These are phyloP conservation scores for Coemansia sp. DNA, from an alignment of 192 early-diverging fungal genomes.

Conservation along the genomic window DNA sequence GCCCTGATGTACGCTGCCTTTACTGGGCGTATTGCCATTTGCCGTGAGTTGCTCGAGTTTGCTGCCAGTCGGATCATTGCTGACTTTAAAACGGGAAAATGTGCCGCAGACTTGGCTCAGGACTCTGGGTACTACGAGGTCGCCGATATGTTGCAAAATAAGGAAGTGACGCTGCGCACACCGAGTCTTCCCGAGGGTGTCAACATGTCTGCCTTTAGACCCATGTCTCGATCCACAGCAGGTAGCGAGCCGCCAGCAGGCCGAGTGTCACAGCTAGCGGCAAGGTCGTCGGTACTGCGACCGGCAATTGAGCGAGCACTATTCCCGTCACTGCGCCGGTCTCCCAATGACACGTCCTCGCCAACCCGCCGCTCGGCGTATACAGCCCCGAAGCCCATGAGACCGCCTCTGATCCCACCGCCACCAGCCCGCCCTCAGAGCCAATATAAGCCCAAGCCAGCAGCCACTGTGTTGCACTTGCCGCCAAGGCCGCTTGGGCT, in stretches of 20 bases:
- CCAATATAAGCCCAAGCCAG: neutral
- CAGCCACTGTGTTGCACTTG: neutral
- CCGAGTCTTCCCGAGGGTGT: constrained; percentile 36
- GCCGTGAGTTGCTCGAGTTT: constrained; percentile 45
- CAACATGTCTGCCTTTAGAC: constrained; percentile 19
- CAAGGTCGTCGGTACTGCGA: neutral
- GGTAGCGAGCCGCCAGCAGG: neutral
- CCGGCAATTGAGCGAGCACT: constrained; percentile 22
- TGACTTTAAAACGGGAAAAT: constrained; percentile 11
- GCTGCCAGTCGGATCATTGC: constrained; percentile 6
- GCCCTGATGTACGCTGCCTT: constrained; percentile 53
- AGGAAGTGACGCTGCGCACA: constrained; percentile 16
- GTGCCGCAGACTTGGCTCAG: constrained; percentile 34
- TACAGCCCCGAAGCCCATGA: constrained; percentile 2
- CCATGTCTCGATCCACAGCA: neutral
- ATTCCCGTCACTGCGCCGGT: constrained; percentile 11
- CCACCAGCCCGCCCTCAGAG: neutral
- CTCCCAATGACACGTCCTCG: neutral
- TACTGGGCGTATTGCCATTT: constrained; percentile 49
- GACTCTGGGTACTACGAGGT: constrained; percentile 51
- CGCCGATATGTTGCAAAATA: constrained; percentile 42
- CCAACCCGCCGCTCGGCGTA: neutral
- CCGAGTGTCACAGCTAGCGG: neutral
- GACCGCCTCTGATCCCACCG: constrained; percentile 19
- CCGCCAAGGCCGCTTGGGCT: neutral